Evolutionary conservation across 192 early-diverging fungal genomes (phyloP), one percentile per base, ranked within the genome.

Genomic region (Phycomyces nitens): DNA sequence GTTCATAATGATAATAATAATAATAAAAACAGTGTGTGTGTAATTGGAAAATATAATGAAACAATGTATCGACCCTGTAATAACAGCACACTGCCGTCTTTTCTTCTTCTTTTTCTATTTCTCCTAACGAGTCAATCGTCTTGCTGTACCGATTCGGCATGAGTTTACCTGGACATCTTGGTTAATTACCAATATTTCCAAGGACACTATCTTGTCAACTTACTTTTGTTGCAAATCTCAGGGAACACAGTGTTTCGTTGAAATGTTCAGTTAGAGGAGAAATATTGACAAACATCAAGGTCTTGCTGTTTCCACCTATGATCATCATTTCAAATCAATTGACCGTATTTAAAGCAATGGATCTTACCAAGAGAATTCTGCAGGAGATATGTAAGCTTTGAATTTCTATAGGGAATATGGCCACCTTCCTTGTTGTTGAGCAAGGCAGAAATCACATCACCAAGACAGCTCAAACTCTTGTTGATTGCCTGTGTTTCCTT

Each of bases 271-370:
- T 66, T 51, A 91, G 71, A n/a, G 96, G 96, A 20, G 86, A 90
- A 34, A 99, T 83, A 58, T 96, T 97, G 15, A 99, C 96, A 88
- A 99, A 97, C 96, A 99, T 99, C 18, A 97, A 82, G 10, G 94
- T 97, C 75, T 99, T 99, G 70, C 89, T 90, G 65, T 97, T 97
- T 16, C 97, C 97, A 42, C 92, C 90, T 70, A 58, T 20, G 23
- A 42, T 5, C 50, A 50, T 24, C 22, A 18, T 21, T 27, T 14
- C 9, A 40, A 20, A 10, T 22, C 14, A 44, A 8, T 21, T 14
- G 50, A 62, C 9, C n/a, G 29, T 52, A 29, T 8, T 14, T 3
- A 4, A 3, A 26, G 6, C 0, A 27, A 1, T 14, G 29, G 34
- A 22, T 41, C 44, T 52, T 60, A 70, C 69, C 88, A 12, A 90